Evolutionary conservation across 2,329 filamentous ascomycete genomes (phyloP).

Genomic region (Gaeumannomyces sp.): DNA sequence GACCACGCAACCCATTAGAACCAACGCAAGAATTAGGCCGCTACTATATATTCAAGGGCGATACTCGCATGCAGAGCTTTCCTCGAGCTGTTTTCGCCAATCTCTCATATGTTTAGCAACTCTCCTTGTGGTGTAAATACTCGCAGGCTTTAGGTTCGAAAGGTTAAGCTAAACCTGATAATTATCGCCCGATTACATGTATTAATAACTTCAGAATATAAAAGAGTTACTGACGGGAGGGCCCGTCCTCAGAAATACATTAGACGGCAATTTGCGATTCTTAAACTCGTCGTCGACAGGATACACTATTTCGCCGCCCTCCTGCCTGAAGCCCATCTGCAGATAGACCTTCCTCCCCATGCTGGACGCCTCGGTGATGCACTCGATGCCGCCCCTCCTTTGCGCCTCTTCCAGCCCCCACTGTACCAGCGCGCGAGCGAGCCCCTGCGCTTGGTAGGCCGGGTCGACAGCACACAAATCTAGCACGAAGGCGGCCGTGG

Average conservation of each 20-base stretch:
- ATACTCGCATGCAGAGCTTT: too few relatives aligned
- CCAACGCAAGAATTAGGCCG: not conserved
- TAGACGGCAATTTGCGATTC: constrained; percentile 30
- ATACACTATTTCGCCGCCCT: constrained; percentile 36
- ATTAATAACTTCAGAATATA: too few relatives aligned
- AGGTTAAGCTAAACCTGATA: too few relatives aligned
- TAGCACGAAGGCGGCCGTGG: constrained; percentile 37
- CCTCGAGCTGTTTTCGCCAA: too few relatives aligned
- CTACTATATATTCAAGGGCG: not conserved
- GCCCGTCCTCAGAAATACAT: constrained; percentile 38
- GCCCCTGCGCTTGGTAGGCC: constrained; percentile 43
- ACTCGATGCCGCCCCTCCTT: constrained; percentile 33
- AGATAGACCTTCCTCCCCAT: constrained; percentile 42
- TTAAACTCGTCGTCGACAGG: constrained; percentile 36
- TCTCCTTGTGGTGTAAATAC: too few relatives aligned
- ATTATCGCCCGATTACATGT: too few relatives aligned
- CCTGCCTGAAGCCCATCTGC: constrained; percentile 38
- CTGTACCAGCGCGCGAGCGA: constrained; percentile 37
- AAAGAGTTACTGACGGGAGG: not conserved
- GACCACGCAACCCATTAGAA: not conserved
- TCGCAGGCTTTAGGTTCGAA: too few relatives aligned
- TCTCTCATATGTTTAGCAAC: too few relatives aligned
- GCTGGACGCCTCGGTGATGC: constrained; percentile 38
- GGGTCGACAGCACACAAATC: constrained; percentile 48
- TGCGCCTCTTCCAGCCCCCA: constrained; percentile 41